These are phyloP conservation scores for Kalanchoe fedtschenkoi DNA, from an alignment of 164 flowering plant genomes.

Conservation along the genomic window DNA sequence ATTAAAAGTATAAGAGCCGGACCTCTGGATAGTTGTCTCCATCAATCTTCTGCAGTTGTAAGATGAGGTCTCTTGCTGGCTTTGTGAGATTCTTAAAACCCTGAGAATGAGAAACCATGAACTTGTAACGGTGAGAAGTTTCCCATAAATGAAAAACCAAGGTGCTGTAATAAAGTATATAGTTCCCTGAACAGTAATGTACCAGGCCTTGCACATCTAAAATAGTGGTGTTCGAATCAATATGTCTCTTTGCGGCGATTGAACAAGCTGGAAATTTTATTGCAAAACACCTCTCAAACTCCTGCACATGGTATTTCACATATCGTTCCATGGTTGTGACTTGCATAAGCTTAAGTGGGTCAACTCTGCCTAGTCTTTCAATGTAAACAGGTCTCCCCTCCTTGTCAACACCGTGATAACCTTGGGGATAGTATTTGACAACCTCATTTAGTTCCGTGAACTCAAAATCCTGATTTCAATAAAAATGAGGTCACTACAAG, in stretches of 20 bases:
- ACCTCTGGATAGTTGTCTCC: slow-evolving; percentile 9
- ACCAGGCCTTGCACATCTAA: slow-evolving; percentile 57
- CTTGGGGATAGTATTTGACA: slow-evolving; percentile 39
- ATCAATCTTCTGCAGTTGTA: slow-evolving; percentile 10
- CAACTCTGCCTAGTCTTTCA: slow-evolving; percentile 41
- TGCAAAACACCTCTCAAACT: slow-evolving; percentile 41
- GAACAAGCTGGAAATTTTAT: slow-evolving; percentile 46
- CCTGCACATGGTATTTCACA: slow-evolving; percentile 40
- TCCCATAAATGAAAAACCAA: neutral
- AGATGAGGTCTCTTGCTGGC: slow-evolving; percentile 6
- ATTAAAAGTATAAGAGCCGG: neutral
- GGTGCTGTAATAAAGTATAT: too few species aligned
- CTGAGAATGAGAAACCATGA: neutral
- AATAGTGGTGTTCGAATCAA: slow-evolving; percentile 48
- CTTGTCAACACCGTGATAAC: slow-evolving; percentile 54
- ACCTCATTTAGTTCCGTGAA: slow-evolving; percentile 34
- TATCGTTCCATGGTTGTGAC: slow-evolving; percentile 44
- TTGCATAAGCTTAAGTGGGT: slow-evolving; percentile 38
- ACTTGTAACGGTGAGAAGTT: neutral
- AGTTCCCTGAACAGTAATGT: slow-evolving; percentile 10
- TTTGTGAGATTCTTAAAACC: slow-evolving; percentile 6
- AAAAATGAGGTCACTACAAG: neutral
- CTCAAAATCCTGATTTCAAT: slow-evolving; percentile 34
- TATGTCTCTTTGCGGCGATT: slow-evolving; percentile 41
- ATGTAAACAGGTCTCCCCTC: slow-evolving; percentile 52